Percentiles rank a stretch among this genome's conserved stretches.
Evolutionary conservation across 139 green algal genomes (phyloP).

Genomic region (Medakamo hakoo): DNA sequence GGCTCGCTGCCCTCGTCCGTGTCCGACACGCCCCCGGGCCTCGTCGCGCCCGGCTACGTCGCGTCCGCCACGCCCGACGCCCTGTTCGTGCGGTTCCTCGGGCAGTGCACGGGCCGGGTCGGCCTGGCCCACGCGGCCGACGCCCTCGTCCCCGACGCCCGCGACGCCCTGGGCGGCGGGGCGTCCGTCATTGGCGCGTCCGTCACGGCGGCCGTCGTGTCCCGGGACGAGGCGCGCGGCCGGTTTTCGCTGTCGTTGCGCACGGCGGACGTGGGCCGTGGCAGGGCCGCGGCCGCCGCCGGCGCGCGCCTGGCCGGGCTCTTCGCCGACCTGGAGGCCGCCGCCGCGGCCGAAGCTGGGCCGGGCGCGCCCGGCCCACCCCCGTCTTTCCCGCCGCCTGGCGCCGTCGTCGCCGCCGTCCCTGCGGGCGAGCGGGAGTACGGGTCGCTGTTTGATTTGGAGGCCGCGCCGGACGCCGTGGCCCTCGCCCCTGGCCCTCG

Average conservation of each 20-base stretch:
- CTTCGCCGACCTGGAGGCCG: not conserved
- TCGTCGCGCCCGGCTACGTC: constrained; percentile 60
- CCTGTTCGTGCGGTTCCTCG: constrained; percentile 52
- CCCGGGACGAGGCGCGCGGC: not conserved
- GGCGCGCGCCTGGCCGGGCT: too few relatives aligned
- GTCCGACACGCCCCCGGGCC: constrained; percentile 23
- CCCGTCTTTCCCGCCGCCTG: constrained; percentile 2
- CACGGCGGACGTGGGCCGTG: not conserved
- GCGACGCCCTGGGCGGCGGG: not conserved
- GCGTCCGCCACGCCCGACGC: constrained; percentile 44
- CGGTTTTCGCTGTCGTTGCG: not conserved
- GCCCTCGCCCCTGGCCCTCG: not conserved
- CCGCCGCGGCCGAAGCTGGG: too few relatives aligned
- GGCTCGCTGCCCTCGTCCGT: constrained; percentile 20
- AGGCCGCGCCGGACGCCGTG: not conserved
- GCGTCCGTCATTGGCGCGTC: not conserved
- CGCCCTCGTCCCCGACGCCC: not conserved
- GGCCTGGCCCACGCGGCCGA: not conserved
- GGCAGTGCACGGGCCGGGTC: not conserved
- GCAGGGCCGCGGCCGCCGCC: too few relatives aligned
- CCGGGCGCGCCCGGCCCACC: not conserved
- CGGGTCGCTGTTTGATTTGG: not conserved
- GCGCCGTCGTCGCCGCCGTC: constrained; percentile 1
- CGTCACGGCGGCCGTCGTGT: not conserved
- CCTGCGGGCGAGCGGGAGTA: not conserved